Conservation (phyloP, 2,329 filamentous ascomycete species). For the Paecilomyces sp. region DNA sequence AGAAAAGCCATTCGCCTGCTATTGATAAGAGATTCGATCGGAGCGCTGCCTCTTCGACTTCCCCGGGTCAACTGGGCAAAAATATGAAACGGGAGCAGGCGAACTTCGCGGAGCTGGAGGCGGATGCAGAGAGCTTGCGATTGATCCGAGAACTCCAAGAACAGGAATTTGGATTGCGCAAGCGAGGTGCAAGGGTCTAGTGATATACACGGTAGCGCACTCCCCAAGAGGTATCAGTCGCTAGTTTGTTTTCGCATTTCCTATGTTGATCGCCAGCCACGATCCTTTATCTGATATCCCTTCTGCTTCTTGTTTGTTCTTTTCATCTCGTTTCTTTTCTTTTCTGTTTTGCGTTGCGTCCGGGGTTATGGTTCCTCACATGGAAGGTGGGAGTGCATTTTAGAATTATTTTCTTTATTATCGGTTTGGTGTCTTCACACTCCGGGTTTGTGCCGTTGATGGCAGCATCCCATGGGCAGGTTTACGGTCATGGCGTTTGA, state of each 20-base stretch:
- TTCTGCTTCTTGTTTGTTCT: background rate
- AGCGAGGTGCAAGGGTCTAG: constrained; percentile 18
- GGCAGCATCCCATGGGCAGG: background rate
- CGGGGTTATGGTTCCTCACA: background rate
- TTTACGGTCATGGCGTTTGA: background rate
- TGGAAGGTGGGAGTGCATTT: background rate
- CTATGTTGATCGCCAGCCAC: background rate
- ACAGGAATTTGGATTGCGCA: constrained; percentile 38
- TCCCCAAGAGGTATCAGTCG: background rate
- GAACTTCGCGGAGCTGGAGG: constrained; percentile 20
- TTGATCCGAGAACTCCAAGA: constrained; percentile 40
- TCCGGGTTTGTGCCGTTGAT: background rate
- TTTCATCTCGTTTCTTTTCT: background rate
- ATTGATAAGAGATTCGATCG: constrained; percentile 31
- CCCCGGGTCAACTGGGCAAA: constrained; percentile 21
- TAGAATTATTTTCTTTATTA: background rate
- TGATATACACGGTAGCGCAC: background rate
- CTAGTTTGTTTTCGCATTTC: background rate
- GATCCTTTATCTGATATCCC: background rate
- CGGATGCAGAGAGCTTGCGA: constrained; percentile 36
- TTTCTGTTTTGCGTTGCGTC: background rate
- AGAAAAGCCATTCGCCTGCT: constrained; percentile 27
- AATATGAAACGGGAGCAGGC: constrained; percentile 18
- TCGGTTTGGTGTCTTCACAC: background rate
- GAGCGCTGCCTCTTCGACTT: constrained; percentile 14